Conservation (phyloP, 805 yeast genomes). For the Torulaspora quercuum region DNA sequence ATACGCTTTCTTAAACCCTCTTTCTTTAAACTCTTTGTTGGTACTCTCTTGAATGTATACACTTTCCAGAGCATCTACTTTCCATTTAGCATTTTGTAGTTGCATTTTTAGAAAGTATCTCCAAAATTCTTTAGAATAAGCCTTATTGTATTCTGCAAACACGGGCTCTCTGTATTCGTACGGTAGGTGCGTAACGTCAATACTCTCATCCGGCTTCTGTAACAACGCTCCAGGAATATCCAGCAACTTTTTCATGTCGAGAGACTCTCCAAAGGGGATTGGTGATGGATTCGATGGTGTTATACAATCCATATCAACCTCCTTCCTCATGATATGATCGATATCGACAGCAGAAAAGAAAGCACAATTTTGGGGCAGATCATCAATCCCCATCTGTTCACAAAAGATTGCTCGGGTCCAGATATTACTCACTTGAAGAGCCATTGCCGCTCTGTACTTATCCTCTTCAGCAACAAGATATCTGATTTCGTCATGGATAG, state of each 20-base stretch:
- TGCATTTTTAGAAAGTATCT: constrained; percentile 32
- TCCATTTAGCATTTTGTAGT: constrained; percentile 27
- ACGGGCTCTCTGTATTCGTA: constrained; percentile 31
- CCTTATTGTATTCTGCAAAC: constrained; percentile 32
- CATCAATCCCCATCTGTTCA: constrained; percentile 83
- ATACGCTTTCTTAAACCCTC: constrained; percentile 16
- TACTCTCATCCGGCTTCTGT: constrained; percentile 16
- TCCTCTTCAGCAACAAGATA: constrained; percentile 73
- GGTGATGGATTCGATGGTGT: constrained; percentile 80
- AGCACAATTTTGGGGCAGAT: constrained; percentile 92
- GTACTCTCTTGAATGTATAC: constrained; percentile 23
- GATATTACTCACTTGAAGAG: constrained; percentile 81
- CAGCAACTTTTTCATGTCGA: constrained; percentile 56
- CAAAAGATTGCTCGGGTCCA: constrained; percentile 98
- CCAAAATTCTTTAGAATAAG: constrained; percentile 26
- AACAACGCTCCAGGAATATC: constrained; percentile 36
- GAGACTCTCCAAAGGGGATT: constrained; percentile 74
- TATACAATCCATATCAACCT: constrained; percentile 84
- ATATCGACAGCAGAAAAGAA: constrained; percentile 92
- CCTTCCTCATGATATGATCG: constrained; percentile 84
- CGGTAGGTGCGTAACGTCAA: constrained; percentile 25
- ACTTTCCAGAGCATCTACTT: constrained; percentile 24
- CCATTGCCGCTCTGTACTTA: constrained; percentile 69
- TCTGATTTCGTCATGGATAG: constrained; percentile 94
- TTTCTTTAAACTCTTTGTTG: constrained; percentile 15